A percentile compares a stretch with the other conserved stretches of the same genome.
Evolutionary conservation across 495 filamentous ascomycete genomes (phyloP).

Genomic region (Neurospora sp.): DNA sequence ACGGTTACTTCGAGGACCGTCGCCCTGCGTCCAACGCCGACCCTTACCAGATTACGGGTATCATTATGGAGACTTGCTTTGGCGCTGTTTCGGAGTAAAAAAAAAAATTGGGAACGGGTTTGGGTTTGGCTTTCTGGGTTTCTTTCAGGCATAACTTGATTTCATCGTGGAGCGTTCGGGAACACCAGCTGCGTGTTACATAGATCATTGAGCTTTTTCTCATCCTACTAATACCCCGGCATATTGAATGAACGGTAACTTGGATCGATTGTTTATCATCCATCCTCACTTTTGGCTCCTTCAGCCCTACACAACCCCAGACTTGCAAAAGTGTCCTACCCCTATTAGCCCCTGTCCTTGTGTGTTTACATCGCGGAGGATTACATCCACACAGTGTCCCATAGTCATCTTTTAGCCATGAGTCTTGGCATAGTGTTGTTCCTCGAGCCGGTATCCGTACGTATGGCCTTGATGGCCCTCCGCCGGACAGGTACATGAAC

Average conservation of each 20-base stretch:
- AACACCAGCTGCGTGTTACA: neutral
- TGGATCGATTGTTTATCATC: neutral
- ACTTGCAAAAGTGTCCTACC: neutral
- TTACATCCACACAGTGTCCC: neutral
- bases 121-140: constrained; percentile 3
- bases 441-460: neutral
- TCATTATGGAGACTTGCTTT: constrained; percentile 24
- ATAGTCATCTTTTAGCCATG: neutral
- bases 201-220: neutral
- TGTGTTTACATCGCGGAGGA: neutral
- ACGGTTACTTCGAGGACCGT: constrained; percentile 97
- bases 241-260: neutral
- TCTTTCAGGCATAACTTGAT: neutral
- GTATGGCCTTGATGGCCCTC: neutral
- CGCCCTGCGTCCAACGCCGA: constrained; percentile 91
- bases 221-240: neutral
- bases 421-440: neutral
- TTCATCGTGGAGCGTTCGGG: neutral
- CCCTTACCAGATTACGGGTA: constrained; percentile 58
- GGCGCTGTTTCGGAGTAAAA: constrained; percentile 4
- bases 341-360: neutral
- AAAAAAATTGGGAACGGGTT: neutral
- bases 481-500: neutral
- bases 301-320: neutral
- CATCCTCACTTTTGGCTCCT: neutral